Evolutionary conservation across 1,139 yeast genomes (phyloP), one percentile per base, ranked within the genome.

Genomic region (Debaryomyces sp.): DNA sequence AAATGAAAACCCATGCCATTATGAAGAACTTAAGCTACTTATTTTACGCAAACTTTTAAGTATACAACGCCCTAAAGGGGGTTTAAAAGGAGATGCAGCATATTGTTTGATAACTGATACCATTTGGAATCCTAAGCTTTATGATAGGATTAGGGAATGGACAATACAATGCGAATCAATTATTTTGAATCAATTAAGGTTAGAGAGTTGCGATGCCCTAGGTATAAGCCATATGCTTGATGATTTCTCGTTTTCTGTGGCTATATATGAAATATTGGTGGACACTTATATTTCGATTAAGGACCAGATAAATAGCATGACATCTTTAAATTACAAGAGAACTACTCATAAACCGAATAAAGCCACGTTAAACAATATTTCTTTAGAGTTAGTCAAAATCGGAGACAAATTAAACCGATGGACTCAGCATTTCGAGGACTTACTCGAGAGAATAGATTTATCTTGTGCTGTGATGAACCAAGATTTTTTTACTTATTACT

Each of bases 261-360:
- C 75, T 0, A 60, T 86, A 0, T 77, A 74, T 54, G 96, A 89
- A 56, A 55, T 85, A 0, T 61, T 87, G 26, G 74, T 84, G 0
- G 89, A 89, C 58, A 53, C 58, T 2, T 78, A 67, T 53, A 65
- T 78, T n/a, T 50, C 62, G 30, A 47, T 67, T 44, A 67, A 75
- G 57, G 48, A 58, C 34, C 66, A 71, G 54, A 56, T 68, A 43
- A 51, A 65, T 21, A 38, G 22, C 5, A 41, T 56, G 6, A 45
- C 61, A 6, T 51, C 63, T 8, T 59, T 55, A 18, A 50, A 50
- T 24, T 26, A 54, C n/a, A 64, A 61, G 37, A 62, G 56, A 34
- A 59, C 61, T 2, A 43, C 54, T 47, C 59, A 60, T 44, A 58
- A 66, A 45, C 54, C 62, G 4, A 54, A 61, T 51, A 64, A 62